Percentiles rank a stretch among this genome's conserved stretches.
Conservation (phyloP, 306 rosid species). For the Carpinus viminea region DNA sequence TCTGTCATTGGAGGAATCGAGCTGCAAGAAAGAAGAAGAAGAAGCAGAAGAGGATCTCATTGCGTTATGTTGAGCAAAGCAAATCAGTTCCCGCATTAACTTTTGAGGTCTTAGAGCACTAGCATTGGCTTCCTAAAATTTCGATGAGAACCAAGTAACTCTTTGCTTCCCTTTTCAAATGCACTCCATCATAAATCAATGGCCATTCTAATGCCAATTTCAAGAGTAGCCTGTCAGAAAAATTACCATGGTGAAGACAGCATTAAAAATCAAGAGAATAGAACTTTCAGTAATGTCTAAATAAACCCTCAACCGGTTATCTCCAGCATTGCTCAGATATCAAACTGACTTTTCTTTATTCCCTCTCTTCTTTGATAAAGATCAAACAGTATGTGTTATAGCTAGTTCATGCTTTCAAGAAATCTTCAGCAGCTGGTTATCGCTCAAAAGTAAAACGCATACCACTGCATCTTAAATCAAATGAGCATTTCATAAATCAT, state of each 20-base stretch:
- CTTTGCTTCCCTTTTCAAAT: no score
- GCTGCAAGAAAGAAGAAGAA: constrained; percentile 7
- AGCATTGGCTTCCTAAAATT: no score
- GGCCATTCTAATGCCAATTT: neutral
- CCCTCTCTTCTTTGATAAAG: neutral
- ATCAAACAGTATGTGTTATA: neutral
- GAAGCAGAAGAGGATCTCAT: constrained; percentile 22
- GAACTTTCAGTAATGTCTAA: neutral
- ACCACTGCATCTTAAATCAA: neutral
- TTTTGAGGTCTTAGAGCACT: no score
- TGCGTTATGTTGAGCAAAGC: neutral
- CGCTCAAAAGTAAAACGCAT: neutral
- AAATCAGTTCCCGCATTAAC: no score
- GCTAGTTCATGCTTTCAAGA: neutral
- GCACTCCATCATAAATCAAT: no score
- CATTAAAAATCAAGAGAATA: neutral
- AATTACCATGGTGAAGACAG: neutral
- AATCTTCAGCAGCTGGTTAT: neutral
- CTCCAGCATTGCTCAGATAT: neutral
- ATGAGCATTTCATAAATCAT: neutral
- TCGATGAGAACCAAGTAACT: no score
- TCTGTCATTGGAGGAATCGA: constrained; percentile 27
- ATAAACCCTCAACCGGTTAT: neutral
- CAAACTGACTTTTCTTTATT: neutral
- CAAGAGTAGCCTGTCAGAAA: no score